Evolutionary conservation across 2,329 filamentous ascomycete species (phyloP).

Genomic region (Coleophoma crateriformis): DNA sequence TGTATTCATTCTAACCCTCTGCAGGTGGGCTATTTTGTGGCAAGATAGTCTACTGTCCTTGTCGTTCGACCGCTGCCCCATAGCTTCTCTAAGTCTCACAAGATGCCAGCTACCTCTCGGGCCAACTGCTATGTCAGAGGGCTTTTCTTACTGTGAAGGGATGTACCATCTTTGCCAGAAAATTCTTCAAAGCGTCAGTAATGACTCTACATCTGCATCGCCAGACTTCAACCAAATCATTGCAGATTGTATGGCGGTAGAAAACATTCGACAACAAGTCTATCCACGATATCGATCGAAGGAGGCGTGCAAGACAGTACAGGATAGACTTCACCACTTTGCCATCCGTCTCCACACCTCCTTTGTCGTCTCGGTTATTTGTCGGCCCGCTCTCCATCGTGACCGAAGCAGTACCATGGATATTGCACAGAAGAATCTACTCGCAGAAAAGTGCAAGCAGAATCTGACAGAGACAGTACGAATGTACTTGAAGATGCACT

Average conservation of each 20-base stretch:
- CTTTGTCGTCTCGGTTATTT: conserved; percentile 60
- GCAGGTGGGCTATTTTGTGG: conserved; percentile 58
- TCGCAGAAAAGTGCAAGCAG: conserved; percentile 54
- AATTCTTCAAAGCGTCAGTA: conserved; percentile 38
- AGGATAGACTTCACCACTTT: conserved; percentile 59
- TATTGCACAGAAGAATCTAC: conserved; percentile 43
- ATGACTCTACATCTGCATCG: conserved; percentile 18
- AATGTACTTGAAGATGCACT: conserved; percentile 66
- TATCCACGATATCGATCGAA: conserved; percentile 50
- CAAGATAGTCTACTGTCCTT: conserved; percentile 61
- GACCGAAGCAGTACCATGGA: conserved; percentile 41
- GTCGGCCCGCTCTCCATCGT: conserved; percentile 54
- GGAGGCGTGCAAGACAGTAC: conserved; percentile 56
- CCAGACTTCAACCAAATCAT: conserved; percentile 41
- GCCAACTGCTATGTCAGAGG: conserved; percentile 44
- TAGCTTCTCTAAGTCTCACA: conserved; percentile 40
- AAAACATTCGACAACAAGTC: conserved; percentile 35
- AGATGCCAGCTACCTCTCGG: conserved; percentile 41
- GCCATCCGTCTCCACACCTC: conserved; percentile 60
- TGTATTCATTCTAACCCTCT: conserved; percentile 5
- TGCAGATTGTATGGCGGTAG: conserved; percentile 46
- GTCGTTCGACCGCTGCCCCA: conserved; percentile 60
- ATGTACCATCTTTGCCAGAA: conserved; percentile 61
- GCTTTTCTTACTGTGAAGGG: conserved; percentile 55
- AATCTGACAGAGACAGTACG: conserved; percentile 61